Evolutionary conservation across 805 yeast genomes (phyloP).

Genomic region (Barnettozyma californica): DNA sequence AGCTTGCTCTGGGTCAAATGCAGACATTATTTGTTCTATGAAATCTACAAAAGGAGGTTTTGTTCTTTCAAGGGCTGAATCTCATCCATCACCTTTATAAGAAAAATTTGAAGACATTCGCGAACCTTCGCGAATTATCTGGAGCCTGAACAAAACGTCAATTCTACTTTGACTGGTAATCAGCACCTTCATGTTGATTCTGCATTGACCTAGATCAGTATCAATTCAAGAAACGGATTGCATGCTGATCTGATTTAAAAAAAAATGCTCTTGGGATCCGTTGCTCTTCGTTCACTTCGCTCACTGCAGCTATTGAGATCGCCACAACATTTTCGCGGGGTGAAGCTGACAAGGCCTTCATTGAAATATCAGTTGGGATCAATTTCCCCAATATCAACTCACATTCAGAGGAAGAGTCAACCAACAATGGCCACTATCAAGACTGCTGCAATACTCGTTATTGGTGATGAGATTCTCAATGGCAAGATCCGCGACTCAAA

Average conservation of each 20-base stretch:
- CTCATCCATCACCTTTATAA: slow-evolving; percentile 4
- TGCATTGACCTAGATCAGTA: too few species aligned
- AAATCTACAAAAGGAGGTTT: too few species aligned
- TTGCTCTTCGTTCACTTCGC: neutral
- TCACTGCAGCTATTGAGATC: neutral
- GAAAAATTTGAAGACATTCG: neutral
- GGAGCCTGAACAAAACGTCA: neutral
- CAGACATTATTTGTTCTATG: slow-evolving; percentile 5
- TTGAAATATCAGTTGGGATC: neutral
- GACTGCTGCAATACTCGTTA: slow-evolving; percentile 28
- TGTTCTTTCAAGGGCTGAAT: neutral
- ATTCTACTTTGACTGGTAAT: too few species aligned
- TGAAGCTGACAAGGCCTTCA: neutral
- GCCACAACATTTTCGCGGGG: neutral
- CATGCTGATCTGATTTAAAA: too few species aligned
- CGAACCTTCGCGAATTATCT: slow-evolving; percentile 6
- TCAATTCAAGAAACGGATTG: too few species aligned
- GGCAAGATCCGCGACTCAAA: slow-evolving; percentile 82
- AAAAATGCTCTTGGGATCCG: neutral
- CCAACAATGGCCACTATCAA: neutral
- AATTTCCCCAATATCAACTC: neutral
- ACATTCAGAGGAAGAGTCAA: neutral
- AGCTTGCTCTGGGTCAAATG: slow-evolving; percentile 81
- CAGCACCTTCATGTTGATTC: too few species aligned
- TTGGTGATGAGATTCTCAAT: slow-evolving; percentile 85